These are phyloP conservation scores for Candida nonsorbophila DNA, from an alignment of 805 yeast genomes.

Conservation along the genomic window DNA sequence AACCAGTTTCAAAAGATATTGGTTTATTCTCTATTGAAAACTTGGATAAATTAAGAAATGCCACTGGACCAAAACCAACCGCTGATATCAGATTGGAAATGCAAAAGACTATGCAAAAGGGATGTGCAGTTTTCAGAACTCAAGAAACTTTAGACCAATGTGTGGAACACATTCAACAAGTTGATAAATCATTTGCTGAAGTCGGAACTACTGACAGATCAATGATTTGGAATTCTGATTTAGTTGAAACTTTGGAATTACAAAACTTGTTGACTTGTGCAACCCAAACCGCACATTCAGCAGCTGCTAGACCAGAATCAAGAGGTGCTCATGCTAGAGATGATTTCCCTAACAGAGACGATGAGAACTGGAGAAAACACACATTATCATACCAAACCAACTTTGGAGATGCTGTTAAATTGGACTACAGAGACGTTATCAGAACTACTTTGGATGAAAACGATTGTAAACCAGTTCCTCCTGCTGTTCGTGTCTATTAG, in stretches of 20 bases:
- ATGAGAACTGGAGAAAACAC: conserved; percentile 96
- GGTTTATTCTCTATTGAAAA: conserved; percentile 89
- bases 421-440: conserved; percentile 84
- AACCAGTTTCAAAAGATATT: conserved; percentile 75
- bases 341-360: conserved; percentile 95
- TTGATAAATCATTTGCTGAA: conserved; percentile 69
- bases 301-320: conserved; percentile 93
- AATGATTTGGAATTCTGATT: conserved; percentile 98
- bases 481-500: conserved; percentile 91
- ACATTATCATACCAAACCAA: conserved; percentile 84
- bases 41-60: conserved; percentile 83
- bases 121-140: conserved; percentile 94
- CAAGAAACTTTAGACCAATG: conserved; percentile 90
- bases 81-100: conserved; percentile 85
- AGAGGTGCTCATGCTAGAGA: conserved; percentile 99
- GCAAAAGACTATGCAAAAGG: conserved; percentile 96
- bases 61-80: conserved; percentile 76
- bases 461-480: conserved; percentile 95
- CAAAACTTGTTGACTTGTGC: conserved; percentile 97
- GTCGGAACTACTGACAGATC: conserved; percentile 91
- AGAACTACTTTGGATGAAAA: conserved; percentile 78
- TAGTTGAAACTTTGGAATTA: conserved; percentile 92
- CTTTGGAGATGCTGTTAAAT: conserved; percentile 63
- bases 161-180: conserved; percentile 68
- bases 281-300: conserved; percentile 88